Base-by-base conservation (phyloP, 108 stramenopile species). In the Ochromonas danica region DNA sequence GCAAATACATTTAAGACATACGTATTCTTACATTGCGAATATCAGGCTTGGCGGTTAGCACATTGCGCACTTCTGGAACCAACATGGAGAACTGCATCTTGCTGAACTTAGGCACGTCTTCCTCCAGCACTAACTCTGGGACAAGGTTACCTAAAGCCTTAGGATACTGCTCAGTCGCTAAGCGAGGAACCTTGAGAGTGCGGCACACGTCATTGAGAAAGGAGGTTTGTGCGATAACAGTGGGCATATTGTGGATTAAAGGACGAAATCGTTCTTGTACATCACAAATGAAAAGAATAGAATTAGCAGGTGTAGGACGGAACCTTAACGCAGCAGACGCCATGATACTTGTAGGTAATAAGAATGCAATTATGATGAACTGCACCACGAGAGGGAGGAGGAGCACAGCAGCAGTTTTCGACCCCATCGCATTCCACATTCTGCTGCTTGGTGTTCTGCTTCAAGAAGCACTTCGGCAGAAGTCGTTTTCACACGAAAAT, bases 51-150 rank as follows among this genome's bases (percentile, higher is more conserved):
- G 39, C 0, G 51, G 1, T 65, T 40, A 61, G 27, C 33, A 38
- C 2, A 43, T 78, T 77, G 61, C 35, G 27, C 41, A 36, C 57
- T 6, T 38, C n/a, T 33, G 1, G 3, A 40, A 3, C 70, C 2
- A 92, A 79, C 98, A 98, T 98, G 30, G 89, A 90, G 83, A 98
- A 97, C 31, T 89, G 79, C 71, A 93, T 95, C 89, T 99, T 99
- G 81, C 94, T 93, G 82, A 94, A 96, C 1, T 78, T 74, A 1
- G 82, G 79, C 3, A 70, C 41, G 6, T 93, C 91, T n/a, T n/a
- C n/a, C n/a, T n/a, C n/a, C n/a, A n/a, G n/a, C n/a, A n/a, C n/a
- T n/a, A 81, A 43, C 2, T 78, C 81, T 6, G 83, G 36, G 17
- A 93, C 85, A 1, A 94, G 95, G 27, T 83, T 79, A 0, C 94